Evolutionary conservation across 306 rosid species (phyloP).

Genomic region (Vicia sativa): DNA sequence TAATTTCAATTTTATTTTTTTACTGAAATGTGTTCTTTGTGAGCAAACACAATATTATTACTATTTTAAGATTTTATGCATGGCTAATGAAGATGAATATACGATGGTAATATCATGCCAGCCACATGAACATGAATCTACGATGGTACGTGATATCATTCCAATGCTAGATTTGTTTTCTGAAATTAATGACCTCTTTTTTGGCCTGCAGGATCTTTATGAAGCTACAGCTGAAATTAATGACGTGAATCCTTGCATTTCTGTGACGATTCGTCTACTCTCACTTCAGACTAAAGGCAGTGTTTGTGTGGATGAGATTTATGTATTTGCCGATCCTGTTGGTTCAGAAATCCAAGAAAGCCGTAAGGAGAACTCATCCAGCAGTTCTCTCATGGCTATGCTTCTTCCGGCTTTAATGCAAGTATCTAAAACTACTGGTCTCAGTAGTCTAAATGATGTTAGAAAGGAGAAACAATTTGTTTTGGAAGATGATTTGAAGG

Average conservation of each 20-base stretch:
- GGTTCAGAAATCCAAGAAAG: slow-evolving; percentile 55
- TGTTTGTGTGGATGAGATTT: slow-evolving; percentile 74
- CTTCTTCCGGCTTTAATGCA: slow-evolving; percentile 80
- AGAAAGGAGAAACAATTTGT: slow-evolving; percentile 44
- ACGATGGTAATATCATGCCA: background rate
- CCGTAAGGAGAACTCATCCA: slow-evolving; percentile 48
- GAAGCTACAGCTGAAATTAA: slow-evolving; percentile 92
- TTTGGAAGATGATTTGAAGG: slow-evolving; percentile 37
- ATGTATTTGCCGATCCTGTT: slow-evolving; percentile 79
- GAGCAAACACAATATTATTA: background rate
- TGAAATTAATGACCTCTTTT: slow-evolving; percentile 32
- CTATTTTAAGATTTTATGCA: background rate
- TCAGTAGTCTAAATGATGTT: slow-evolving; percentile 43
- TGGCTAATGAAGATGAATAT: background rate
- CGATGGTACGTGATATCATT: background rate
- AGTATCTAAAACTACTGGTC: slow-evolving; percentile 62
- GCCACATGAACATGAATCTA: background rate
- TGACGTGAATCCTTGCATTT: slow-evolving; percentile 74
- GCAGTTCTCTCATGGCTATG: slow-evolving; percentile 81
- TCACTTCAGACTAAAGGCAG: slow-evolving; percentile 74
- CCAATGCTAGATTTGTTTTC: slow-evolving; percentile 26
- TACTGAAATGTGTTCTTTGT: background rate
- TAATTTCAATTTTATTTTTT: background rate
- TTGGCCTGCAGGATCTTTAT: slow-evolving; percentile 58
- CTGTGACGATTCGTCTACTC: slow-evolving; percentile 77